A percentile compares a stretch with the other conserved stretches of the same genome.
Conservation (phyloP, 2,329 filamentous ascomycete species). For the Hypomyces rosellus region DNA sequence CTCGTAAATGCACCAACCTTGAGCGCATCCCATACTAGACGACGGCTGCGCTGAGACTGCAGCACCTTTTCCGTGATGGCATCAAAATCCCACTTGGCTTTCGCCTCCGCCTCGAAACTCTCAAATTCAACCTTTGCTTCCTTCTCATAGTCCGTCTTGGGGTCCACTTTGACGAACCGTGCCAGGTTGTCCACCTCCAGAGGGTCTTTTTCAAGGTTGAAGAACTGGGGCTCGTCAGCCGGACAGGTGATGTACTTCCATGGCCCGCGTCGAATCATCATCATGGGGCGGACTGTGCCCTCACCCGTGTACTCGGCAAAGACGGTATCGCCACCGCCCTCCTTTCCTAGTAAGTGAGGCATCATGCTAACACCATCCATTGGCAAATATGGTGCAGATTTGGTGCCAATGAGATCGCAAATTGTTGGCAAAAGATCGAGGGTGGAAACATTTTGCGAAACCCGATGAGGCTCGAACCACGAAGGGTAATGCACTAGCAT, state of each 20-base stretch:
- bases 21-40: constrained; percentile 73
- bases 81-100: constrained; percentile 73
- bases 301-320: constrained; percentile 94
- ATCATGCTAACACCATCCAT: constrained; percentile 80
- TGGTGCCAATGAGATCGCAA: constrained; percentile 71
- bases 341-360: constrained; percentile 61
- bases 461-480: constrained; percentile 66
- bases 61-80: constrained; percentile 69
- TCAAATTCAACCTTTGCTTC: constrained; percentile 46
- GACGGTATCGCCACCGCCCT: constrained; percentile 77
- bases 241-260: constrained; percentile 92
- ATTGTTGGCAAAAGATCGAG: constrained; percentile 87
- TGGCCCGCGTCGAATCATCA: constrained; percentile 85
- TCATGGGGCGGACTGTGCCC: constrained; percentile 78
- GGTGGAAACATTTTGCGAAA: constrained; percentile 81
- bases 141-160: constrained; percentile 37
- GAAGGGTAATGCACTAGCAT: constrained; percentile 78
- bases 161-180: constrained; percentile 34
- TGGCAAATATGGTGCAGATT: constrained; percentile 63
- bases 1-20: constrained; percentile 68
- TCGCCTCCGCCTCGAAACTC: constrained; percentile 68
- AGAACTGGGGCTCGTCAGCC: constrained; percentile 77
- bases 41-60: constrained; percentile 69
- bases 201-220: constrained; percentile 70
- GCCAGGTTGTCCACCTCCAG: constrained; percentile 69